Evolutionary conservation across 805 yeast species (phyloP).

Genomic region (Ascoidea asiatica): DNA sequence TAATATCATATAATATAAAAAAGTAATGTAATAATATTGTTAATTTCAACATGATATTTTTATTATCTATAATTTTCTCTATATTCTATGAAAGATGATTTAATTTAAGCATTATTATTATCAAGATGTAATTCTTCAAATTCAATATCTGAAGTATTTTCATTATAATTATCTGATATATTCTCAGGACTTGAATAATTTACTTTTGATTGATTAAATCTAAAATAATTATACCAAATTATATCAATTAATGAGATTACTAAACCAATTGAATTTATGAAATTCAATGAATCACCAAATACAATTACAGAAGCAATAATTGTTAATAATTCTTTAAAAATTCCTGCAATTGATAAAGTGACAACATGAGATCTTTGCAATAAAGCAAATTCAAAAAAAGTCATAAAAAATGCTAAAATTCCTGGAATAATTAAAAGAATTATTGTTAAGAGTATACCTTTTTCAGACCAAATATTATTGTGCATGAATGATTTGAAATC

Average conservation of each 20-base stretch:
- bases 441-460: constrained; percentile 43
- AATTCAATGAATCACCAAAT: constrained; percentile 60
- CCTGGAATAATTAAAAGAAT: constrained; percentile 68
- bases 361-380: constrained; percentile 72
- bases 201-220: constrained; percentile 22
- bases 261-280: constrained; percentile 63
- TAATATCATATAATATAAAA: too few relatives aligned
- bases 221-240: constrained; percentile 64
- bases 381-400: constrained; percentile 74
- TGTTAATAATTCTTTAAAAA: constrained; percentile 83
- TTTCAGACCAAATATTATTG: constrained; percentile 52
- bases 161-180: neutral
- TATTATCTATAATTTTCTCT: too few relatives aligned
- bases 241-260: constrained; percentile 66
- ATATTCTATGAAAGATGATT: neutral
- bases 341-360: constrained; percentile 83
- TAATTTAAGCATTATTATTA: too few relatives aligned
- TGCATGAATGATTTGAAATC: constrained; percentile 29
- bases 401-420: constrained; percentile 76
- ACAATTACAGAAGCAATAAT: constrained; percentile 53
- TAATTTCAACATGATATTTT: too few relatives aligned
- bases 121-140: neutral
- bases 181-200: constrained; percentile 2
- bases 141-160: neutral
- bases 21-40: too few relatives aligned